Conservation (phyloP, 176 grass and related monocot genomes). For the Aegilops tauschii region DNA sequence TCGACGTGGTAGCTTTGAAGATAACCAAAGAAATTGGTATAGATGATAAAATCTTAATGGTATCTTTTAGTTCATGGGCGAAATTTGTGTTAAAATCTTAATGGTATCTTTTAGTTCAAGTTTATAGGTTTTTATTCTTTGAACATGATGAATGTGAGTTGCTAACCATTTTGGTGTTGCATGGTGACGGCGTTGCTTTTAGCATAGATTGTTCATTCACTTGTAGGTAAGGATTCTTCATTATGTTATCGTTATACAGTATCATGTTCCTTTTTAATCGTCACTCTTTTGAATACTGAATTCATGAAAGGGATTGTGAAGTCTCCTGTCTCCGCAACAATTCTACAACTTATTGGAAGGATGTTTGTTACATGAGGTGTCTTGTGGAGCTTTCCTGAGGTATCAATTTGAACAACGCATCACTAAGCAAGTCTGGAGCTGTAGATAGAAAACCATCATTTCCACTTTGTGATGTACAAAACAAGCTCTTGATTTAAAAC, state of each 20-base stretch:
- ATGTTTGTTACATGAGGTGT: conserved; percentile 8
- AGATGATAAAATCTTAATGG: background rate
- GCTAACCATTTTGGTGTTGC: background rate
- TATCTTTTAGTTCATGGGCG: background rate
- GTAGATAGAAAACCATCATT: background rate
- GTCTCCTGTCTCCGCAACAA: conserved; percentile 11
- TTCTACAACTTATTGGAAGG: background rate
- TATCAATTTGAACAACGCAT: background rate
- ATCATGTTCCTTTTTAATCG: background rate
- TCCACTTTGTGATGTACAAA: background rate
- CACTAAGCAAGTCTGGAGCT: background rate
- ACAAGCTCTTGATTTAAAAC: background rate
- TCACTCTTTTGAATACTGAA: background rate
- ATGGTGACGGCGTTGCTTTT: background rate
- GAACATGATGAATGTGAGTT: background rate
- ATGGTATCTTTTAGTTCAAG: background rate
- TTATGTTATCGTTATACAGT: background rate
- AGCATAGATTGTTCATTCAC: conserved; percentile 13
- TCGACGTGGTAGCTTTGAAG: too few species aligned
- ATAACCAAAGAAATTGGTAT: too few species aligned
- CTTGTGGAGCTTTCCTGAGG: conserved; percentile 25
- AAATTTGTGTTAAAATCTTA: background rate
- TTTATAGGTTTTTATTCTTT: background rate
- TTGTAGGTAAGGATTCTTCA: conserved; percentile 2
- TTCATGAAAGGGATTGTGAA: conserved; percentile 1